Conservation (phyloP, 1,284 basidiomycete species). For the Rhodotorula glutinis region DNA sequence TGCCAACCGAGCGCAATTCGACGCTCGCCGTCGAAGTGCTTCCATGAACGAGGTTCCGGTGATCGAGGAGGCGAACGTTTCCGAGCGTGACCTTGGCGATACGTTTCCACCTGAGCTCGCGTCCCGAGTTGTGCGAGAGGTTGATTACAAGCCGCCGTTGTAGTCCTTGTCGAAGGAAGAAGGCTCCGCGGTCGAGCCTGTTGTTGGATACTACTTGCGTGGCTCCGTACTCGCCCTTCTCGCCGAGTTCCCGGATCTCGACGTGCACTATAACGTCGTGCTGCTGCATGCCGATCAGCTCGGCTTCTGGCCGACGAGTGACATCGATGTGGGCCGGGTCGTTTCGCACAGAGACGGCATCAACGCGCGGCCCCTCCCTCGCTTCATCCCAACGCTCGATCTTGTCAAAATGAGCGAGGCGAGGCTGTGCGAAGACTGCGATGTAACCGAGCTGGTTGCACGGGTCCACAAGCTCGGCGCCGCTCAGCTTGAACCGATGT, state of each 20-base stretch:
- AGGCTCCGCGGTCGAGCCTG: conserved; percentile 74
- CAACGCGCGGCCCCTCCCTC: conserved; percentile 55
- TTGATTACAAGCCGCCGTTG: conserved; percentile 77
- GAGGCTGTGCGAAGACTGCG: conserved; percentile 80
- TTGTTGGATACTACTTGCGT: conserved; percentile 77
- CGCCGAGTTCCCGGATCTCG: conserved; percentile 80
- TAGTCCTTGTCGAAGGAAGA: conserved; percentile 86
- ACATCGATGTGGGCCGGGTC: conserved; percentile 35
- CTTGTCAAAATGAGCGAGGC: conserved; percentile 75
- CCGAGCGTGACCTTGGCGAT: conserved; percentile 74
- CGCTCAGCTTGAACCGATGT: conserved; percentile 71
- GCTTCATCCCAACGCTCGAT: conserved; percentile 88
- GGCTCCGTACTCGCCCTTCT: conserved; percentile 76
- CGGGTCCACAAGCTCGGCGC: conserved; percentile 66
- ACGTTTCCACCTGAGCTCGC: conserved; percentile 78
- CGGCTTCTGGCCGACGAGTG: conserved; percentile 87
- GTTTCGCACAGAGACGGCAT: conserved; percentile 23
- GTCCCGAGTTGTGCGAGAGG: conserved; percentile 82
- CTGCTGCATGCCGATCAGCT: conserved; percentile 80
- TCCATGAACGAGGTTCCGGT: conserved; percentile 74
- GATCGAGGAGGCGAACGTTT: conserved; percentile 77
- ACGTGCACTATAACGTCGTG: conserved; percentile 86
- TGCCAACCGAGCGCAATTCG: conserved; percentile 55
- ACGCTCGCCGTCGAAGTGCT: conserved; percentile 66
- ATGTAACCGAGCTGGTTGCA: conserved; percentile 72